Evolutionary conservation across 192 early-diverging fungal genomes (phyloP).

Genomic region (Paraglomus occultum): DNA sequence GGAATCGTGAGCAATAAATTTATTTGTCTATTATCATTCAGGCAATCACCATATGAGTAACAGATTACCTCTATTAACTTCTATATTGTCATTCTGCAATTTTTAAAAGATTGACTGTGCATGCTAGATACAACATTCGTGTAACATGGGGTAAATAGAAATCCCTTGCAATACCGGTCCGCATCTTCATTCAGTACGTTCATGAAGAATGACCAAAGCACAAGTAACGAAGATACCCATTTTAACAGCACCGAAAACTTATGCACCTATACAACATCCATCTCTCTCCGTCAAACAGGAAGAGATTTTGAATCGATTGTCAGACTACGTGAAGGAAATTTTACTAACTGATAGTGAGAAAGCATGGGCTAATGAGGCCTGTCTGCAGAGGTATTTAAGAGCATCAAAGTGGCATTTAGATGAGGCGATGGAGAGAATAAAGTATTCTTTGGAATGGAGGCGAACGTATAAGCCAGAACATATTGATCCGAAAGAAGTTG

Average conservation of each 20-base stretch:
- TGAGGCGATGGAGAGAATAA: slow-evolving; percentile 63
- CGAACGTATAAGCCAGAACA: slow-evolving; percentile 64
- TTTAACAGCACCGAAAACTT: not conserved
- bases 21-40: too few relatives aligned
- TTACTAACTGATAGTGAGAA: slow-evolving; percentile 15
- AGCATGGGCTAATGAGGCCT: slow-evolving; percentile 43
- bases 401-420: slow-evolving; percentile 70
- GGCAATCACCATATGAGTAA: too few relatives aligned
- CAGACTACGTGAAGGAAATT: slow-evolving; percentile 15
- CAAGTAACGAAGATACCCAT: not conserved
- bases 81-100: too few relatives aligned
- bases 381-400: slow-evolving; percentile 67
- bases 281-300: slow-evolving; percentile 9
- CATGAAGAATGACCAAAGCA: not conserved
- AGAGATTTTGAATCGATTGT: slow-evolving; percentile 6
- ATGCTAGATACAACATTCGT: too few relatives aligned
- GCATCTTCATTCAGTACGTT: too few relatives aligned
- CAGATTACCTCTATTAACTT: too few relatives aligned
- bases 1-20: too few relatives aligned
- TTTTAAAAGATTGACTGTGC: too few relatives aligned
- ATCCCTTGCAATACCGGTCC: too few relatives aligned
- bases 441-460: slow-evolving; percentile 79
- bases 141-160: too few relatives aligned
- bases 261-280: not conserved
- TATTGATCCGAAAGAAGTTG: slow-evolving; percentile 71